A percentile compares a stretch with the other conserved stretches of the same genome.
phyloP scores from a whole-genome alignment of 805 yeast genomes.

The Middelhovenomyces tepae region DNA sequence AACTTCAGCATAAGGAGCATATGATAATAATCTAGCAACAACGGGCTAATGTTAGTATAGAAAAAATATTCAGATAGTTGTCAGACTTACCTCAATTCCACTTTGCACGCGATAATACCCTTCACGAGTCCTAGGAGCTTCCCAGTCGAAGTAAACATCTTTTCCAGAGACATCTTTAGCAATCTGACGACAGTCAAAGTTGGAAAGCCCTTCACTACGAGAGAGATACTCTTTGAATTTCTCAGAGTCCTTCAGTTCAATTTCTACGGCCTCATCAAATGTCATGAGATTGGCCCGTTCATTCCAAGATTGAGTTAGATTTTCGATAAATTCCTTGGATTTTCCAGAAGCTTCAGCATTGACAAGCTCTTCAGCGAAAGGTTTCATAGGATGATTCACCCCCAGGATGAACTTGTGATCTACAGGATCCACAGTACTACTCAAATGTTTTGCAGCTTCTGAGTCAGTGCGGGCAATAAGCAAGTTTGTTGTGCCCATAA shows the following conservation, averaged over 20 bases:
- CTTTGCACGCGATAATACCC: conserved; percentile 44
- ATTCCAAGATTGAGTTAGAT: conserved; percentile 41
- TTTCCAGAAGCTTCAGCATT: conserved; percentile 37
- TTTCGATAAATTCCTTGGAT: conserved; percentile 28
- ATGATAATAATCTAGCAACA: conserved; percentile 42
- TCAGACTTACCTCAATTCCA: no score
- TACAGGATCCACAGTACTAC: conserved; percentile 43
- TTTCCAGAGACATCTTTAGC: conserved; percentile 24
- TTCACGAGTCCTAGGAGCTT: conserved; percentile 48
- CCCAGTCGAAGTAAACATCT: conserved; percentile 46
- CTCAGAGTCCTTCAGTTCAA: conserved; percentile 23
- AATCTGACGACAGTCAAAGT: conserved; percentile 21
- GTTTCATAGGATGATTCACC: conserved; percentile 30
- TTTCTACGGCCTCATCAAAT: conserved; percentile 42
- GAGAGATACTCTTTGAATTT: conserved; percentile 23
- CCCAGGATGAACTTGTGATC: conserved; percentile 53
- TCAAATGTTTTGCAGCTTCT: conserved; percentile 43
- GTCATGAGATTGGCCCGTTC: conserved; percentile 34
- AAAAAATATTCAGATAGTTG: no score
- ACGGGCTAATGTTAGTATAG: no score
- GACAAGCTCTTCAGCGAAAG: conserved; percentile 38
- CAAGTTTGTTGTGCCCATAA: conserved; percentile 50
- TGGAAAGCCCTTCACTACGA: conserved; percentile 24
- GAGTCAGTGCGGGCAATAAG: conserved; percentile 56
- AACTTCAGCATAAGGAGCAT: conserved; percentile 51